A percentile compares a stretch with the other conserved stretches of the same genome.
Evolutionary conservation across 257 asterid species (phyloP).

Genomic region (Euphrasia confusa): DNA sequence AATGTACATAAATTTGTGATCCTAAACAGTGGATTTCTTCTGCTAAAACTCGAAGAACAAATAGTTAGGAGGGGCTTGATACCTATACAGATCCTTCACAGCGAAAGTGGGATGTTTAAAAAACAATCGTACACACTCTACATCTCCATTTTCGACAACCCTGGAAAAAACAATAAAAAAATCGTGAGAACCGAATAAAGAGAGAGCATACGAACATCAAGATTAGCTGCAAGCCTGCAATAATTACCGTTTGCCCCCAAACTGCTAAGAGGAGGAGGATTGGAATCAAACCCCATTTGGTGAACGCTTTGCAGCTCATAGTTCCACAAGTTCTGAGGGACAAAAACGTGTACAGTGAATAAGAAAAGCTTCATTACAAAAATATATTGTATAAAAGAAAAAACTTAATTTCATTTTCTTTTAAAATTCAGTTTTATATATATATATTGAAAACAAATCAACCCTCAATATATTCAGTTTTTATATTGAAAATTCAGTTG

Average conservation of each 20-base stretch:
- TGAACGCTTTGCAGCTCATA: constrained; percentile 49
- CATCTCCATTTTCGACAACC: constrained; percentile 41
- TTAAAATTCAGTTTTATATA: too few species aligned
- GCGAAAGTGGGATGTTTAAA: constrained; percentile 14
- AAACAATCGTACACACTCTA: constrained; percentile 22
- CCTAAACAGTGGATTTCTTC: constrained; percentile 7
- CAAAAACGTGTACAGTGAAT: neutral
- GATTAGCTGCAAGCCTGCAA: neutral
- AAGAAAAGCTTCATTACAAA: too few species aligned
- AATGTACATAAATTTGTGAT: constrained; percentile 19
- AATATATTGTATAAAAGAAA: neutral
- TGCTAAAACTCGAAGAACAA: constrained; percentile 52
- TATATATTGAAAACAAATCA: too few species aligned
- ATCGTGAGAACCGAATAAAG: neutral
- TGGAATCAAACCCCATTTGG: constrained; percentile 55
- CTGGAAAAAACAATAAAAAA: constrained; percentile 28
- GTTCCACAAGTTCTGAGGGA: constrained; percentile 47
- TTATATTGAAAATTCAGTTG: too few species aligned
- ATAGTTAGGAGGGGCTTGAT: constrained; percentile 16
- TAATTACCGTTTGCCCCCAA: constrained; percentile 52
- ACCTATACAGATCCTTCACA: constrained; percentile 47
- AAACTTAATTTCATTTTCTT: neutral
- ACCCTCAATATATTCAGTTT: too few species aligned
- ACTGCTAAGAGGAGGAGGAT: constrained; percentile 33
- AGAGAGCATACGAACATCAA: neutral